Evolutionary conservation across 768 basidiomycete species (phyloP), one percentile per base, ranked within the genome.

Genomic region (Tephrocybe rancida): DNA sequence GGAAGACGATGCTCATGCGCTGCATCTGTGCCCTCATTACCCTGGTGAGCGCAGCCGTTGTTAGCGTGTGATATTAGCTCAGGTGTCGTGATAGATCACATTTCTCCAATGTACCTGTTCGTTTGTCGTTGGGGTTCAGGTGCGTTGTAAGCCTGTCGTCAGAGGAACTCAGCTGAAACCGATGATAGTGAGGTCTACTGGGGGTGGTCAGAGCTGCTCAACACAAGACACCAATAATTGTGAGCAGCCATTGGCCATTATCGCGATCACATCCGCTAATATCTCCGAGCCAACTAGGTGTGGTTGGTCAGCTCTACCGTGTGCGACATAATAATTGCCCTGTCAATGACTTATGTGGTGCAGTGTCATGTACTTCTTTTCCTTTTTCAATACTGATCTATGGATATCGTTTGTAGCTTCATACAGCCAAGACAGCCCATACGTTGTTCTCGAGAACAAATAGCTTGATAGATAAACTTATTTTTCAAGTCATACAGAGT

Each of bases 81-180:
- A 30, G 18, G 13, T 32, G 4, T 30, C 10, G 25, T 13, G 44
- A 13, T 9, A 45, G 44, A 45, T 45, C 44, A 45, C 44, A 30
- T 16, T 45, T 30, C 7, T 45, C 14, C 44, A 45, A 45, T 45
- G 44, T 45, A 45, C n/a, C 26, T 45, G 44, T 45, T 26, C 44
- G 21, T 45, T 45, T n/a, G 26, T 45, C 26, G 44, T 45, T n/a
- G 21, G n/a, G 10, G n/a, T 45, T 45, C 44, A 45, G 26, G 44
- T 45, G n/a, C 37, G 37, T 38, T 18, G 8, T 38, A 45, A 45
- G 26, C 16, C 5, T 45, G 16, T 45, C 18, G 26, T 45, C 26
- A 3, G 6, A 6, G 10, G 19, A 45, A 3, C 3, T n/a, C 11
- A 10, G 5, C 24, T 45, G 24, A 30, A 16, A 26, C 18, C 25